Conservation (phyloP, 2,329 filamentous ascomycete species). For the Trichoderma aggressivum region DNA sequence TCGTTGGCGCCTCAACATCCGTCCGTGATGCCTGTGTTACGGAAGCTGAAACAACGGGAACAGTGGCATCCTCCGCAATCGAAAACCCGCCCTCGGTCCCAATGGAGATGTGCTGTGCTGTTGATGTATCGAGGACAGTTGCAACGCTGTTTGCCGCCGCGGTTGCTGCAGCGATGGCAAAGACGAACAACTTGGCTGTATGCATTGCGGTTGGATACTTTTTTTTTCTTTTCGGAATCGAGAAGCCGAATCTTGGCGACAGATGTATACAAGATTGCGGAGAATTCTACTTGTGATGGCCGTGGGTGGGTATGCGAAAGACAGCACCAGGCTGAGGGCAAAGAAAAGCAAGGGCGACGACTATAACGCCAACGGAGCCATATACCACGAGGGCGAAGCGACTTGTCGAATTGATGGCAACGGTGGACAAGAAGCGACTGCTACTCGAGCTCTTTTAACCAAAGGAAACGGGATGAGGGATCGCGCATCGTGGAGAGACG, state of each 20-base stretch:
- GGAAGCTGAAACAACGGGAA: constrained; percentile 5
- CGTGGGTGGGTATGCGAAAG: neutral
- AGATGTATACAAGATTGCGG: constrained; percentile 1
- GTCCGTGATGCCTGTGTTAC: neutral
- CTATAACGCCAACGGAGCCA: constrained; percentile 13
- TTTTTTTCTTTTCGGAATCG: neutral
- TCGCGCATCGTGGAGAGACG: constrained; percentile 15
- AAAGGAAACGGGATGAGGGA: constrained; percentile 1
- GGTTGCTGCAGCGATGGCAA: constrained; percentile 20
- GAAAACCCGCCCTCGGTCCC: neutral
- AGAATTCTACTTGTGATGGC: neutral
- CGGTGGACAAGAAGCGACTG: neutral
- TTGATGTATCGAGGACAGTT: neutral
- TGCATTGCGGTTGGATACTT: constrained; percentile 21
- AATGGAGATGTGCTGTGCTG: neutral
- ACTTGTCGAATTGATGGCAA: neutral
- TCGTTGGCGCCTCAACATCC: neutral
- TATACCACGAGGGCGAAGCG: constrained; percentile 1
- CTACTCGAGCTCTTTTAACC: constrained; percentile 5
- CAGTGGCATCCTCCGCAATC: neutral
- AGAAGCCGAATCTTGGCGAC: constrained; percentile 3
- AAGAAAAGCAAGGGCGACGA: neutral
- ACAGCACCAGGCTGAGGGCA: constrained; percentile 15
- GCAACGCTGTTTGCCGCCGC: constrained; percentile 12
- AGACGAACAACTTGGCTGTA: constrained; percentile 19